A percentile compares a stretch with the other conserved stretches of the same genome.
Conservation (phyloP, 1,284 basidiomycete genomes). For the Phlebopus sp. region DNA sequence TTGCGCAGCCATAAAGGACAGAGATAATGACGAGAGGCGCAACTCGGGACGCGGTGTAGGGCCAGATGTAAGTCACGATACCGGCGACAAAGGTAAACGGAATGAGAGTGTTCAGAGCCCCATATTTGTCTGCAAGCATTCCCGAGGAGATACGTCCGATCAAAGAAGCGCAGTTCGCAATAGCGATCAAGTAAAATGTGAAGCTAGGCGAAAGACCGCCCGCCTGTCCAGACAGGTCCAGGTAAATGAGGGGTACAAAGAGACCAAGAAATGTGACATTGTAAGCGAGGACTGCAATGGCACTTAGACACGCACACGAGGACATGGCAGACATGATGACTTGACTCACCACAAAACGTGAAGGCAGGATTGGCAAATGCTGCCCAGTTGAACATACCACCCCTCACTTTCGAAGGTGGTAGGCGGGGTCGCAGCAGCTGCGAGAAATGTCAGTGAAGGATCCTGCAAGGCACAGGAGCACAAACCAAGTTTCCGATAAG, state of each 20-base stretch:
- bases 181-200: conserved; percentile 42
- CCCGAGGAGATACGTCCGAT: conserved; percentile 39
- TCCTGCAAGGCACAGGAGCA: neutral
- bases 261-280: conserved; percentile 37
- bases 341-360: conserved; percentile 28
- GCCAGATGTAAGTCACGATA: conserved; percentile 41
- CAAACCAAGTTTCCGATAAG: conserved; percentile 32
- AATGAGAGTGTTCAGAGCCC: conserved; percentile 39
- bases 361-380: conserved; percentile 38
- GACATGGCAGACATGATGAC: conserved; percentile 28
- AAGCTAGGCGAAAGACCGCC: conserved; percentile 34
- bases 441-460: conserved; percentile 24
- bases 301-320: conserved; percentile 37
- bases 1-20: conserved; percentile 40
- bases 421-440: conserved; percentile 25
- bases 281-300: conserved; percentile 20
- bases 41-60: conserved; percentile 30
- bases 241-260: conserved; percentile 44
- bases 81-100: conserved; percentile 38
- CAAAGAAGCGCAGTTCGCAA: conserved; percentile 40
- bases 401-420: conserved; percentile 33
- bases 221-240: conserved; percentile 35
- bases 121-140: conserved; percentile 34
- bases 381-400: conserved; percentile 37
- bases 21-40: conserved; percentile 35